Percentiles rank a stretch among this genome's conserved stretches.
Conservation (phyloP, 306 rosid species). For the Crotalaria pallida region DNA sequence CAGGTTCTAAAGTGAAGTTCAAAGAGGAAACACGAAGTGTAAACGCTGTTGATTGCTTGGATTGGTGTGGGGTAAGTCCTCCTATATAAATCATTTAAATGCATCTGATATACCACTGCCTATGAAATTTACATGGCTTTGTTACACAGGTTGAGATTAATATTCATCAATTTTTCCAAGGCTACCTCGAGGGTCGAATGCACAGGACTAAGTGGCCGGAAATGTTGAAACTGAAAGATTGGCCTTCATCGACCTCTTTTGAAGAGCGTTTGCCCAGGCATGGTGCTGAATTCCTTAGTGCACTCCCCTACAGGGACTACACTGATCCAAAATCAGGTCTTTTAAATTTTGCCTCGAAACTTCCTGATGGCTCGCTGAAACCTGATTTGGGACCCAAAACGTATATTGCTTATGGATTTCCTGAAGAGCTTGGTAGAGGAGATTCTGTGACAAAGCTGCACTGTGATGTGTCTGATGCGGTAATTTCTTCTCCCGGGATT, state of each 20-base stretch:
- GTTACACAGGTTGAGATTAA: conserved; percentile 41
- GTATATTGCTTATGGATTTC: conserved; percentile 46
- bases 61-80: conserved; percentile 46
- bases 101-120: background rate
- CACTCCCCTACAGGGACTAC: conserved; percentile 49
- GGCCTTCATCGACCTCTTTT: conserved; percentile 51
- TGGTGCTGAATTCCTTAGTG: conserved; percentile 34
- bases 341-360: conserved; percentile 44
- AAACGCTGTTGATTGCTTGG: conserved; percentile 44
- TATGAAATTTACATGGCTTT: conserved; percentile 4
- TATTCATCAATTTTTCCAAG: conserved; percentile 51
- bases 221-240: conserved; percentile 53
- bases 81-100: background rate
- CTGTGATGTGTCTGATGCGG: conserved; percentile 57
- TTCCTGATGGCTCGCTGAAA: conserved; percentile 33
- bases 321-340: conserved; percentile 46
- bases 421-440: conserved; percentile 52
- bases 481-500: conserved; percentile 28
- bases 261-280: conserved; percentile 60
- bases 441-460: conserved; percentile 55
- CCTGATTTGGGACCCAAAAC: conserved; percentile 63
- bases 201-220: conserved; percentile 40
- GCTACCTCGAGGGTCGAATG: conserved; percentile 45
- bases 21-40: conserved; percentile 36
- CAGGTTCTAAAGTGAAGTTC: conserved; percentile 32